Evolutionary conservation across 2,329 filamentous ascomycete genomes (phyloP), one percentile per base, ranked within the genome.

Genomic region (Alternaria atra): DNA sequence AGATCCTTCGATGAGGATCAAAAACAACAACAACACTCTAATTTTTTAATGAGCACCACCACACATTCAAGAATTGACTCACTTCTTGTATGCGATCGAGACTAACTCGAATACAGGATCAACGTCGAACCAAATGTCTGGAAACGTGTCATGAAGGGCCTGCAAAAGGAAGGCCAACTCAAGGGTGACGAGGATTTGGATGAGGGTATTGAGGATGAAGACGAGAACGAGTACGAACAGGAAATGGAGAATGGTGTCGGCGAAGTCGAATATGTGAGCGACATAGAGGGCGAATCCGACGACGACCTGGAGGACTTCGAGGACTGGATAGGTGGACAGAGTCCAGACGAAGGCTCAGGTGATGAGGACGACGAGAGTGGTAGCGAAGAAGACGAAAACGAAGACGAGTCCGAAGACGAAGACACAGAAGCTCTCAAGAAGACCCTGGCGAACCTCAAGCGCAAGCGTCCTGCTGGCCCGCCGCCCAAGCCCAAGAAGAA

Each of bases 91-190:
- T 12, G 23, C 37, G 5, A 20, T 13, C 6, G 39, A 55, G 52
- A 42, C 58, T 60, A 27, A 60, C 52, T 46, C 23, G 32, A 39
- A 23, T 7, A 52, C 15, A 60, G 58, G 15, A 60, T 99, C 67
- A 99, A 99, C 77, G 94, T 97, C 52, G 95, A 96, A 79, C 93
- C 97, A 79, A 86, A 87, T 13, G 93, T 99, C 63, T 99, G 95
- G 95, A 96, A 96, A 86, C 97, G 94, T 86, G 95, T 99, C 7
- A 88, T 99, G 70, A 89, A 90, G 63, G 93, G 93, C 4, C 85
- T 99, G 80, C 95, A 99, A 85, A 87, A 91, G 70, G 90, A 91
- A 71, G 94, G 94, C 60, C 89, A 96, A 73, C 94, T 91, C 44
- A 84, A 87, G 66, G 85, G 92, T 55, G 94, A 97, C 77, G 88